Evolutionary conservation across 352 stramenopile species (phyloP).

Genomic region (Pythium phragmitis): DNA sequence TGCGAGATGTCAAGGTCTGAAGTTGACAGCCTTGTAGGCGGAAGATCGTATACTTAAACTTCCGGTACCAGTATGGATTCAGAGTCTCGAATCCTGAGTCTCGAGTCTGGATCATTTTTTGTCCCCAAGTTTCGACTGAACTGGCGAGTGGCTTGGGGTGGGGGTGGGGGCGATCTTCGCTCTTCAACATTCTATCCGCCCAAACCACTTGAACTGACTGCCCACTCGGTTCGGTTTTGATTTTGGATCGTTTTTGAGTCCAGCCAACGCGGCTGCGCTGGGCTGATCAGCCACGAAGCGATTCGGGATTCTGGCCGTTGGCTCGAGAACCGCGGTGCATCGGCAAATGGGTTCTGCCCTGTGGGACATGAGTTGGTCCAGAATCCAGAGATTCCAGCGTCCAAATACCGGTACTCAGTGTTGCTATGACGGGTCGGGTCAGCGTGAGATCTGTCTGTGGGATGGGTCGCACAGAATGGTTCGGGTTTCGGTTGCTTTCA

Average conservation of each 20-base stretch:
- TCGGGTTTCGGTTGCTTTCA: conserved; percentile 16
- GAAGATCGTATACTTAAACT: too few relatives aligned
- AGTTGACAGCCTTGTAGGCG: too few relatives aligned
- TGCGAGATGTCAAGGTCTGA: neutral
- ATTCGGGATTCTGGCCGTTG: conserved; percentile 3
- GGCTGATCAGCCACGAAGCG: neutral
- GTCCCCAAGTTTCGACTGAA: conserved; percentile 11
- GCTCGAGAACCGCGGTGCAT: neutral
- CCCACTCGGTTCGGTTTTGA: conserved; percentile 1
- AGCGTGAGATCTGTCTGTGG: conserved; percentile 9
- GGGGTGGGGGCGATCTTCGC: conserved; percentile 15
- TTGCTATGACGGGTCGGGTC: neutral
- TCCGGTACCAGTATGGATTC: too few relatives aligned
- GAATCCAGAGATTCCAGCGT: neutral
- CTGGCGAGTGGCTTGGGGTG: conserved; percentile 19
- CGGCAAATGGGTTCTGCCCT: neutral
- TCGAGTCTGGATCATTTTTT: too few relatives aligned
- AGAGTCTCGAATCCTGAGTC: too few relatives aligned
- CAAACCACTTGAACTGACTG: conserved; percentile 23
- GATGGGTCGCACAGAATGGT: conserved; percentile 18
- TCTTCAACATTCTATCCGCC: conserved; percentile 22
- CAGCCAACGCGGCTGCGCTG: conserved; percentile 19
- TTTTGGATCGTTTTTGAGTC: conserved; percentile 22
- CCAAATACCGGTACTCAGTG: neutral
- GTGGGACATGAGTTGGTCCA: conserved; percentile 12